Evolutionary conservation across 305 asterid species (phyloP), one percentile per base, ranked within the genome.

Genomic region (Solanum aculeatissimum): DNA sequence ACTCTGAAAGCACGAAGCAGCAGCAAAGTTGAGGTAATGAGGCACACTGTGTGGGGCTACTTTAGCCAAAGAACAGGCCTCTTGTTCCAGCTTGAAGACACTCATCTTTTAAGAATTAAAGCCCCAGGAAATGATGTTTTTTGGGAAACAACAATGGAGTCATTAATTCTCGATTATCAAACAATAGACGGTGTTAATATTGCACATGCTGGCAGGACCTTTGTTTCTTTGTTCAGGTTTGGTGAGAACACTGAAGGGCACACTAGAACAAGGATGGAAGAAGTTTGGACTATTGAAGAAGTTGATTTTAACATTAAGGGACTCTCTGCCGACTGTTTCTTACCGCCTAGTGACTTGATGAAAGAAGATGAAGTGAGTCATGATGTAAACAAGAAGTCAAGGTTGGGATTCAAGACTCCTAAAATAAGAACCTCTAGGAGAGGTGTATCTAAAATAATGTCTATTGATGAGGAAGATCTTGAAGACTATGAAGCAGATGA

Each of bases 1-100:
- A 87, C 86, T 4, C 89, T 96, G 7, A 86, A 72, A 84, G 95
- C 94, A 78, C 68, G 88, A 79, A 86, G 88, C 83, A 83, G 83
- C 65, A 54, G 12, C 84, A 86, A 83, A 7, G 86, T 83, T 6
- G 86, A 86, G n/a, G 54, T 86, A 25, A 83, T 86, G 65, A 78
- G 82, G 43, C 88, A 86, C 86, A 78, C 85, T 8, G 54, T 83
- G 0, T 86, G 86, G 86, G 88, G 88, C 1, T 86, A 77, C 35
- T 86, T 86, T 43, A 86, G 88, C 69, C 88, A 86, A 78, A 58
- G 85, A 79, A 86, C 86, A 23, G 88, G 85, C 7, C 83, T 86
- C 21, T 53, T 86, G 3, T 72, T 83, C 42, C 82, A 86, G 32
- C 86, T 86, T 1, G 83, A 86, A 55, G 88, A 86, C 74, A 32